These are phyloP conservation scores for Ceriops tagal DNA, from an alignment of 345 rosid species.

Conservation along the genomic window DNA sequence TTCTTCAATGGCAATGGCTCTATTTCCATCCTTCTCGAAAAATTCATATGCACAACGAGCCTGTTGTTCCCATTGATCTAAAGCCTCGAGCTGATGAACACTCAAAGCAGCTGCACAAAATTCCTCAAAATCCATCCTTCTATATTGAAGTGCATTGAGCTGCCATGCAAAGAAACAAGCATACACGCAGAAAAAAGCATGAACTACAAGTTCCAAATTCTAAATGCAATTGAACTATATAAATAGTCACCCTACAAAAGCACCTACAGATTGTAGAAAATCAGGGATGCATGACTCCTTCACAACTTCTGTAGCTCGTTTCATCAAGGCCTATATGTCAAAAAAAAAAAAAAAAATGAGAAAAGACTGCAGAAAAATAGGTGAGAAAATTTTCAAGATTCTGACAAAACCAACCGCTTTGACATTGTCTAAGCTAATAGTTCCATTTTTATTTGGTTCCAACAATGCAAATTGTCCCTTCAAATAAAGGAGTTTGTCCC, in stretches of 20 bases:
- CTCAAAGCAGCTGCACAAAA: constrained; percentile 93
- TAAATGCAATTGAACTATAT: not conserved
- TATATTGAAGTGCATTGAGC: constrained; percentile 84
- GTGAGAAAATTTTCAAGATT: not conserved
- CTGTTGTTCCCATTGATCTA: constrained; percentile 89
- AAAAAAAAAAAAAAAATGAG: constrained; percentile 19
- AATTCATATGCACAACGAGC: constrained; percentile 86
- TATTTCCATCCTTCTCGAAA: constrained; percentile 97
- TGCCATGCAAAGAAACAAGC: constrained; percentile 22
- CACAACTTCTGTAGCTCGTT: constrained; percentile 85
- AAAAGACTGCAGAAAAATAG: constrained; percentile 5
- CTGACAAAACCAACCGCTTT: constrained; percentile 44
- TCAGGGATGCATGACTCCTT: constrained; percentile 88
- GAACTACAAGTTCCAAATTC: no score
- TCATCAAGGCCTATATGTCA: constrained; percentile 64
- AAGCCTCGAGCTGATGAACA: constrained; percentile 90
- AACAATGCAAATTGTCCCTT: constrained; percentile 70
- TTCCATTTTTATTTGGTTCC: constrained; percentile 66
- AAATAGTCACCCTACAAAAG: not conserved
- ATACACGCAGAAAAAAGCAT: no score
- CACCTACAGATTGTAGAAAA: constrained; percentile 71
- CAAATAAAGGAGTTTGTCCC: constrained; percentile 67
- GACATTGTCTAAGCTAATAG: constrained; percentile 67
- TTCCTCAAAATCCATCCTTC: constrained; percentile 92
- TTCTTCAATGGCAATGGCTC: constrained; percentile 84